Evolutionary conservation across 768 basidiomycete species (phyloP), one percentile per base, ranked within the genome.

Genomic region (Suillus subluteus): DNA sequence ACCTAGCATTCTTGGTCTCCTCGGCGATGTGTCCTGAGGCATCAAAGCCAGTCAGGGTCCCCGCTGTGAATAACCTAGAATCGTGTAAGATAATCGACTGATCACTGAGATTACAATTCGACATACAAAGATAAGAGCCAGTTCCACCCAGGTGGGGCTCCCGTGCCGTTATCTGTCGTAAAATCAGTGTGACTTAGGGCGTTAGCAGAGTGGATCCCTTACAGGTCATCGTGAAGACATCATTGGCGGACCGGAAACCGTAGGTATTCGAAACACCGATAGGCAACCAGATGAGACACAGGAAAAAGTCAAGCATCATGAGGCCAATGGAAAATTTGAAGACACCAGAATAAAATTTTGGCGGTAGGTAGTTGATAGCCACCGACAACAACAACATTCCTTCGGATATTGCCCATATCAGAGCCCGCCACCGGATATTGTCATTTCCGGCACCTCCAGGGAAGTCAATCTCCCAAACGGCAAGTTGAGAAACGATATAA

Each of bases 271-370:
- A 90, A 4, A 95, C 96, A 0, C 93, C 94, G 62, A 98, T 93
- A 0, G 96, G 96, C 46, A 98, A 85, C 95, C 95, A 97, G 70
- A 95, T 92, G 61, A 94, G 75, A 75, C 92, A 94, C 23, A 96
- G 85, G 74, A 95, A 82, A 78, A 96, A 95, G 80, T 97, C 95
- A 61, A 95, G 78, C 83, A 93, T 87, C 76, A 95, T 90, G 58
- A 96, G 73, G 16, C 74, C 83, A 52, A 94, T 80, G 0, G 92
- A 89, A 69, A 92, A 83, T 69, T 87, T 88, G 86, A 98, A 97
- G 54, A 96, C 80, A 16, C 77, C 74, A 1, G 93, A 91, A 76
- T 94, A 97, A 65, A 81, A 72, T 75, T 81, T 83, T 65, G 92
- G 92, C 6, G 94, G 94, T 8, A 96, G 82, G 74, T 94, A 92